Percentiles rank a stretch among this genome's conserved stretches.
These are phyloP conservation scores for Vigna mungo DNA, from an alignment of 306 rosid species.

Conservation along the genomic window DNA sequence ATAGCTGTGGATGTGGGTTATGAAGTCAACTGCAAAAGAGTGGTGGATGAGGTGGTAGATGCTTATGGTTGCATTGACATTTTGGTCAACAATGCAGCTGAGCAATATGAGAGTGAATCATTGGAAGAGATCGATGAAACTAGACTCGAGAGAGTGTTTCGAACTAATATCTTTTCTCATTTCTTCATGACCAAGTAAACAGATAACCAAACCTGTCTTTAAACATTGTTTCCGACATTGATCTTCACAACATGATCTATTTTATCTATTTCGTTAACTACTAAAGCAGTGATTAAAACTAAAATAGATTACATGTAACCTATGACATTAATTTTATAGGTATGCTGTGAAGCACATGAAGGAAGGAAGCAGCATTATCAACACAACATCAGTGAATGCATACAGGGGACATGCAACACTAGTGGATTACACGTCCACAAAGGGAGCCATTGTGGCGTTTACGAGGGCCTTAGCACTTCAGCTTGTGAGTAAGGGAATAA, in stretches of 20 bases:
- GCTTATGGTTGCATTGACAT: slow-evolving; percentile 76
- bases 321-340: slow-evolving; percentile 38
- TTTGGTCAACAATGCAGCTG: slow-evolving; percentile 82
- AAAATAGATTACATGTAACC: too few relatives aligned
- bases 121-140: slow-evolving; percentile 76
- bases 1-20: slow-evolving; percentile 74
- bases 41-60: slow-evolving; percentile 61
- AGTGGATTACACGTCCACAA: slow-evolving; percentile 70
- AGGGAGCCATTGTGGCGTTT: slow-evolving; percentile 27
- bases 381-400: slow-evolving; percentile 77
- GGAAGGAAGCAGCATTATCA: slow-evolving; percentile 76
- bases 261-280: too few relatives aligned
- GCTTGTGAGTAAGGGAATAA: slow-evolving; percentile 48
- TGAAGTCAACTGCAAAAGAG: slow-evolving; percentile 44
- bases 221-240: too few relatives aligned
- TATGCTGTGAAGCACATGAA: slow-evolving; percentile 82
- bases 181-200: slow-evolving; percentile 65
- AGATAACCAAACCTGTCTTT: too few relatives aligned
- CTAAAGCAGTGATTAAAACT: too few relatives aligned
- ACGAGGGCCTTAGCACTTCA: slow-evolving; percentile 40
- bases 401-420: slow-evolving; percentile 58
- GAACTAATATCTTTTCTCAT: slow-evolving; percentile 76
- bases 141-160: slow-evolving; percentile 77
- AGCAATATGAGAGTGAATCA: slow-evolving; percentile 58
- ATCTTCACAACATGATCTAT: too few relatives aligned